phyloP scores from a whole-genome alignment of 345 rosid species.

The Salix brachista region DNA sequence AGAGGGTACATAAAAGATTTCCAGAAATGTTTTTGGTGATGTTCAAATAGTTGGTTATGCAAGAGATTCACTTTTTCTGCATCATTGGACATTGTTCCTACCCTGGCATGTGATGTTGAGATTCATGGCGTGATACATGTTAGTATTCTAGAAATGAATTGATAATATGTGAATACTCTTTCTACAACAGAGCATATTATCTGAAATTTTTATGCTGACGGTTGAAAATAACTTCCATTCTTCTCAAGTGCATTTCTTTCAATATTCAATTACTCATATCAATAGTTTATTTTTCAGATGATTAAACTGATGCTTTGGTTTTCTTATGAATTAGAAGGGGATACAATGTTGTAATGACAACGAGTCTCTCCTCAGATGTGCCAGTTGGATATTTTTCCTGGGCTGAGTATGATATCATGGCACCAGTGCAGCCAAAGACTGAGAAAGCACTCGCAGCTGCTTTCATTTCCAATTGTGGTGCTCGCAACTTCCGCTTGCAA shows the following conservation, averaged over 20 bases:
- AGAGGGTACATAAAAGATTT: no score
- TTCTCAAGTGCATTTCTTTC: background rate
- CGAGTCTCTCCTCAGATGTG: slow-evolving; percentile 97
- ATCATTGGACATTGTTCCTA: background rate
- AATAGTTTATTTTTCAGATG: background rate
- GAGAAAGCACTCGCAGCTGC: slow-evolving; percentile 90
- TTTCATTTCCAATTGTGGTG: slow-evolving; percentile 92
- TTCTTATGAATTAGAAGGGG: slow-evolving; percentile 57
- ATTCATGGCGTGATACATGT: background rate
- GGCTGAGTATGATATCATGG: slow-evolving; percentile 97
- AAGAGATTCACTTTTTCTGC: background rate
- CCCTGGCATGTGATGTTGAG: background rate
- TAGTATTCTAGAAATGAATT: background rate
- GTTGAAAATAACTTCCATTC: background rate
- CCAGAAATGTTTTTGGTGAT: background rate
- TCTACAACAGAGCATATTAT: background rate
- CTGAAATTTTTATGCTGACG: background rate
- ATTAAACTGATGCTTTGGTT: slow-evolving; percentile 13
- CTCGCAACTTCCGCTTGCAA: slow-evolving; percentile 83
- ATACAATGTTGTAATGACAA: slow-evolving; percentile 73
- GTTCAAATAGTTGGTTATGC: background rate
- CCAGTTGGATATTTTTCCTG: slow-evolving; percentile 99
- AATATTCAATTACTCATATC: background rate
- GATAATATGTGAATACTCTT: background rate
- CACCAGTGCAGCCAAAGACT: slow-evolving; percentile 74